Evolutionary conservation across 2,329 filamentous ascomycete genomes (phyloP), one percentile per base, ranked within the genome.

Genomic region (Monilinia laxa): DNA sequence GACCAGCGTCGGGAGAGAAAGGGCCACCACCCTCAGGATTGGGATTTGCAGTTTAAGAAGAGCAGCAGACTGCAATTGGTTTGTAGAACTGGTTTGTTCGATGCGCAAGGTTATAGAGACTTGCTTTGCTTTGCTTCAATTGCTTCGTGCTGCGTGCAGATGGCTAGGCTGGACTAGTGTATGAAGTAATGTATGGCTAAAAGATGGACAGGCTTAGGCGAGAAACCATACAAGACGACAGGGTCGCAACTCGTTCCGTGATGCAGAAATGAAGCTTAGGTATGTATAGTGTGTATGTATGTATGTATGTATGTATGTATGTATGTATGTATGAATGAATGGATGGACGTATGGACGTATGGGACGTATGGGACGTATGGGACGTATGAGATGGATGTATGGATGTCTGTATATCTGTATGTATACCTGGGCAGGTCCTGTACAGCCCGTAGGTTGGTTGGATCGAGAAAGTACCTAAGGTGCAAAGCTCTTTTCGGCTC

Each of bases 211-310:
- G 52, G 62, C 31, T 31, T 25, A 53, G 31, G 53, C 53, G 42
- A 64, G 18, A 31, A 47, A 58, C 40, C 53, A 45, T 53, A 20
- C 18, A 14, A 38, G 40, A 53, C 10, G 51, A 58, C 52, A 64
- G 40, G 62, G 62, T 56, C 62, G 62, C 62, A 49, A 64, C 49
- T 64, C 16, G 62, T 64, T 64, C 62, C 62, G 62, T 64, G 62
- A 57, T 57, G 62, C 62, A 45, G 51, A 40, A 64, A 52, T 52
- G 31, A 64, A 47, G 62, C 62, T 45, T 51, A 35, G 53, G 5
- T 47, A 47, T 5, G 38, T 40, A 40, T 35, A 35, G 31, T 35
- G 5, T 35, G 31, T 35, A 35, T 35, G 31, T 35, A 35, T 35
- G 31, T 35, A 35, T 9, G 31, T 35, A 35, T 35, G 31, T 35